Evolutionary conservation across 208 protist species (phyloP).

Genomic region (Wallacemonas collosoma): DNA sequence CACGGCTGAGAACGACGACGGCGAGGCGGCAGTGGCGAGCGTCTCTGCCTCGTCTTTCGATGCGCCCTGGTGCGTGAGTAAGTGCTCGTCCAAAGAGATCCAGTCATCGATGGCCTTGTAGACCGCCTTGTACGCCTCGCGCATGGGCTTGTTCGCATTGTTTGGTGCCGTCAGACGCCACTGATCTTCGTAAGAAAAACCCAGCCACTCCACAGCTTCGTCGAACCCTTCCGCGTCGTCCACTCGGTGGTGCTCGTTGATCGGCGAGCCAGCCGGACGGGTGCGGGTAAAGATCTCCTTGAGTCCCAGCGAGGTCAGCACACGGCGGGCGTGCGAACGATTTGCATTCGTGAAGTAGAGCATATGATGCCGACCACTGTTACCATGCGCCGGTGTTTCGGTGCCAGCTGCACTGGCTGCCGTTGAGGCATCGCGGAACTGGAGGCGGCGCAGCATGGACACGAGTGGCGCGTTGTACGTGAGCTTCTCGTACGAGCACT

Average conservation of each 20-base stretch:
- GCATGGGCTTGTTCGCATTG: constrained; percentile 73
- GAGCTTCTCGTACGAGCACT: constrained; percentile 58
- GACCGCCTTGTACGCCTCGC: constrained; percentile 56
- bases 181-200: constrained; percentile 79
- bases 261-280: constrained; percentile 21
- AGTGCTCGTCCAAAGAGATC: constrained; percentile 24
- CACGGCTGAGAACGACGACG: not conserved
- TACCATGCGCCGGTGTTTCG: not conserved
- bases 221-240: constrained; percentile 36
- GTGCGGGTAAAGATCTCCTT: constrained; percentile 42
- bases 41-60: not conserved
- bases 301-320: constrained; percentile 54
- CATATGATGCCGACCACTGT: constrained; percentile 42
- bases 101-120: constrained; percentile 41
- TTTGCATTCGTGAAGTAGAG: constrained; percentile 82
- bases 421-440: constrained; percentile 15
- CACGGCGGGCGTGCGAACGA: constrained; percentile 44
- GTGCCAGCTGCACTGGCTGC: not conserved
- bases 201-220: constrained; percentile 43
- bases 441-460: constrained; percentile 57
- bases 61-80: not conserved
- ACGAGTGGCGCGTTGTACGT: constrained; percentile 38
- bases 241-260: constrained; percentile 32
- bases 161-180: constrained; percentile 64
- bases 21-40: not conserved